A percentile compares a stretch with the other conserved stretches of the same genome.
Evolutionary conservation across 805 yeast genomes (phyloP).

Genomic region (Monosporozyma unispora): DNA sequence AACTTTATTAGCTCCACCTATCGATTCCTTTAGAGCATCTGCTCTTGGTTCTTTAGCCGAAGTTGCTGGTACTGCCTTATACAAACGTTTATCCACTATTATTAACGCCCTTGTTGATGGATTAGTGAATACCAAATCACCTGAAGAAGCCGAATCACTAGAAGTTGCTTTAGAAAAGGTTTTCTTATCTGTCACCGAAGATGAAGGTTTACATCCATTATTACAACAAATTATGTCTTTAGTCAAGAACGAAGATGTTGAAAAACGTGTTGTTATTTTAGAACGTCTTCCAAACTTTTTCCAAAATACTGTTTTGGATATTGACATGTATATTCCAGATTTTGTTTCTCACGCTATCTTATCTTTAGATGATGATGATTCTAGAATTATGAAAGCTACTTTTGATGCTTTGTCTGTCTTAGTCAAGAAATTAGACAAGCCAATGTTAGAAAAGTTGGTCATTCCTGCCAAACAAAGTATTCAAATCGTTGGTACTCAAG

Average conservation of each 20-base stretch:
- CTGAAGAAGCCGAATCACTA: slow-evolving; percentile 34
- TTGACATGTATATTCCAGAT: slow-evolving; percentile 64
- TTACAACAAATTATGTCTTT: slow-evolving; percentile 71
- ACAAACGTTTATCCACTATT: slow-evolving; percentile 62
- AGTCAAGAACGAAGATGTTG: slow-evolving; percentile 65
- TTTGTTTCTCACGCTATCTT: slow-evolving; percentile 61
- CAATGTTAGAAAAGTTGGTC: slow-evolving; percentile 65
- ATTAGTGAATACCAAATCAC: slow-evolving; percentile 33
- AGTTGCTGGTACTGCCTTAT: slow-evolving; percentile 79
- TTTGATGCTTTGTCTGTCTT: slow-evolving; percentile 57
- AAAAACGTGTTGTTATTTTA: slow-evolving; percentile 53
- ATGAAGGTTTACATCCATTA: slow-evolving; percentile 75
- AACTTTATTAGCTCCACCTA: slow-evolving; percentile 69
- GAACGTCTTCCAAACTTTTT: slow-evolving; percentile 68
- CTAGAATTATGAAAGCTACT: slow-evolving; percentile 53
- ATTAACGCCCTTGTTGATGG: slow-evolving; percentile 66
- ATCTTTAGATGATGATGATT: slow-evolving; percentile 62
- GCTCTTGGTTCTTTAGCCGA: slow-evolving; percentile 82
- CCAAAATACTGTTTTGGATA: slow-evolving; percentile 54
- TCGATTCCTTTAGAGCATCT: slow-evolving; percentile 74
- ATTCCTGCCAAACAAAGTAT: slow-evolving; percentile 74
- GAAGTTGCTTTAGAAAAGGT: slow-evolving; percentile 55
- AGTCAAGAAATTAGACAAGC: slow-evolving; percentile 65
- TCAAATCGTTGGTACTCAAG: slow-evolving; percentile 50
- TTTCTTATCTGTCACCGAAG: slow-evolving; percentile 63